Percentiles rank a stretch among this genome's conserved stretches.
Evolutionary conservation across 176 grass and related monocot species (phyloP).

Genomic region (Musa schizocarpa): DNA sequence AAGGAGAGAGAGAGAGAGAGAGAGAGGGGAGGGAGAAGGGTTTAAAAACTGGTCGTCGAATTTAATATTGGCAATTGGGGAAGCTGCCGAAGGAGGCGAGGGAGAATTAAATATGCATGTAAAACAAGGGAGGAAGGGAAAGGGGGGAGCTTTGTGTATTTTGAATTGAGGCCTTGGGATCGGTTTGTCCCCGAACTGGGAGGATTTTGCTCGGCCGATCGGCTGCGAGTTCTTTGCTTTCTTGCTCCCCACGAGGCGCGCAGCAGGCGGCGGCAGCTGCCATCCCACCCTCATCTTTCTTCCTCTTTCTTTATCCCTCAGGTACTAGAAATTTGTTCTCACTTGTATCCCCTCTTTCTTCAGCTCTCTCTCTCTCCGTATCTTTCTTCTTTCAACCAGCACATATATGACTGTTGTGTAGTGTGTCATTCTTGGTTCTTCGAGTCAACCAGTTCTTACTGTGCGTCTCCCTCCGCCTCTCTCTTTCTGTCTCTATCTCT

Average conservation of each 20-base stretch:
- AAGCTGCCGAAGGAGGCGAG: background rate
- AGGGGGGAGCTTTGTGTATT: background rate
- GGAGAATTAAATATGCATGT: background rate
- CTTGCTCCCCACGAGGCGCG: conserved; percentile 59
- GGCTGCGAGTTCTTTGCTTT: conserved; percentile 38
- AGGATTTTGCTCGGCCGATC: conserved; percentile 29
- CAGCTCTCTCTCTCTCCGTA: conserved; percentile 1
- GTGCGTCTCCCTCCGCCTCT: background rate
- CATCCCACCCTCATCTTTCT: conserved; percentile 24
- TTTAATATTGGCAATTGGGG: conserved; percentile 5
- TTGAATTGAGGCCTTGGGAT: conserved; percentile 33
- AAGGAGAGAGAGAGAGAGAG: background rate
- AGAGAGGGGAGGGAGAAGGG: background rate
- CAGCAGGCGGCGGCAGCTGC: conserved; percentile 15
- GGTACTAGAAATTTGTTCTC: conserved; percentile 7
- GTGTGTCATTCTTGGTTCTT: background rate
- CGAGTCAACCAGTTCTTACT: background rate
- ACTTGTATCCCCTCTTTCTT: background rate
- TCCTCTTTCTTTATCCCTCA: conserved; percentile 14
- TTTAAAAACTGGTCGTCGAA: background rate
- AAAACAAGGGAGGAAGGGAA: background rate
- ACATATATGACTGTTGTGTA: background rate
- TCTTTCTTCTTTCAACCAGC: conserved; percentile 3
- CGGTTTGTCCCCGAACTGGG: conserved; percentile 58
- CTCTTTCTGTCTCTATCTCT: conserved; percentile 5